Evolutionary conservation across 352 stramenopile species (phyloP).

Genomic region (Blastocystis hominis): DNA sequence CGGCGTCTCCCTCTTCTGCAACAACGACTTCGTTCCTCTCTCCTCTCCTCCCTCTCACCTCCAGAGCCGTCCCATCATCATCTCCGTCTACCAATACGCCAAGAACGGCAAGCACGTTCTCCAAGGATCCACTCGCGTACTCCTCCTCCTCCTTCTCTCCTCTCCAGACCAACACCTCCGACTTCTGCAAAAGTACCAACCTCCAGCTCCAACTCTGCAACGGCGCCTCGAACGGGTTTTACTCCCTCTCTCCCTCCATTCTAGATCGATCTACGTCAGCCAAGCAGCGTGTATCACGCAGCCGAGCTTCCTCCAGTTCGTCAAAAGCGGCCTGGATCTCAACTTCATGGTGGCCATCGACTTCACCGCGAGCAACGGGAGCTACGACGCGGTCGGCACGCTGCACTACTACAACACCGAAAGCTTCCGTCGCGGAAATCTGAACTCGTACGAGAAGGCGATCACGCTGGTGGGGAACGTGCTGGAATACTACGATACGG

Average conservation of each 20-base stretch:
- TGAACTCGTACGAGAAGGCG: constrained; percentile 70
- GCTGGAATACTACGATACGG: constrained; percentile 69
- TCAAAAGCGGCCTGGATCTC: constrained; percentile 73
- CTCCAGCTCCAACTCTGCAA: background rate
- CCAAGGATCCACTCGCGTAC: background rate
- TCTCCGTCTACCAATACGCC: background rate
- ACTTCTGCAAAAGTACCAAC: background rate
- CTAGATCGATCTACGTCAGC: background rate
- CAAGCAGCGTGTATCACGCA: background rate
- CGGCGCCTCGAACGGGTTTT: background rate
- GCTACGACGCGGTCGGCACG: constrained; percentile 61
- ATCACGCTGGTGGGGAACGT: constrained; percentile 67
- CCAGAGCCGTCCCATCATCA: constrained; percentile 21
- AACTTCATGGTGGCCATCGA: constrained; percentile 72
- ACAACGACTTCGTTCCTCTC: background rate
- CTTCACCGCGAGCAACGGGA: constrained; percentile 70
- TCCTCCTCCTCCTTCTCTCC: background rate
- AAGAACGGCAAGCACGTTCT: background rate
- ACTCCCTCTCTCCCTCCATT: background rate
- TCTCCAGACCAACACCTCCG: background rate
- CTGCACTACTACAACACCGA: constrained; percentile 62
- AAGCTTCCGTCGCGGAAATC: background rate
- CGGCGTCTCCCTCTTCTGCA: background rate
- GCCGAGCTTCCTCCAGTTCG: constrained; percentile 69
- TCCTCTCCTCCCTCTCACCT: background rate